phyloP scores from a whole-genome alignment of 1,284 basidiomycete species.

The Moesziomyces sp. region DNA sequence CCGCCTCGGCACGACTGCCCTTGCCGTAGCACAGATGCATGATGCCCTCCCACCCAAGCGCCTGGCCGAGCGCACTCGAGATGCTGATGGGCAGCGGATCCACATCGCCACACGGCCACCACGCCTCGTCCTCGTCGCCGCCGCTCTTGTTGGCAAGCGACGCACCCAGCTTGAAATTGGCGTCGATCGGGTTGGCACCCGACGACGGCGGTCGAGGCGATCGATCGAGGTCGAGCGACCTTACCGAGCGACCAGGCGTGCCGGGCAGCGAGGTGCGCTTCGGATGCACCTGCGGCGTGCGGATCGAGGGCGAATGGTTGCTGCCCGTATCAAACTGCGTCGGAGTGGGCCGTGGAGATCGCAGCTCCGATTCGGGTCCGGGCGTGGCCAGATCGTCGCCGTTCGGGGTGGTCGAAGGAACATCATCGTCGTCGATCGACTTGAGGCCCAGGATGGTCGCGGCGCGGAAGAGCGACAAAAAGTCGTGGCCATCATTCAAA shows the following conservation, averaged over 20 bases:
- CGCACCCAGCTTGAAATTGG: slow-evolving; percentile 37
- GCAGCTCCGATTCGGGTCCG: slow-evolving; percentile 10
- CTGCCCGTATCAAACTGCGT: slow-evolving; percentile 23
- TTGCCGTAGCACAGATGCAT: slow-evolving; percentile 64
- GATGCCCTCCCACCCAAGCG: slow-evolving; percentile 65
- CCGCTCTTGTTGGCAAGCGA: slow-evolving; percentile 15
- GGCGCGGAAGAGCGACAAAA: slow-evolving; percentile 31
- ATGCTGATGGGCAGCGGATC: slow-evolving; percentile 59
- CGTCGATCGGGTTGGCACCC: slow-evolving; percentile 37
- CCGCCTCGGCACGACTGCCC: slow-evolving; percentile 43
- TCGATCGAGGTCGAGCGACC: slow-evolving; percentile 40
- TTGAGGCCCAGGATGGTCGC: slow-evolving; percentile 17
- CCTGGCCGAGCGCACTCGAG: slow-evolving; percentile 50
- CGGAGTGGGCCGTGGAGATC: slow-evolving; percentile 4
- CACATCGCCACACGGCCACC: slow-evolving; percentile 56
- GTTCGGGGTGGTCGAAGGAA: not conserved
- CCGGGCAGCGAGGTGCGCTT: slow-evolving; percentile 22
- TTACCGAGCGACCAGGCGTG: slow-evolving; percentile 26
- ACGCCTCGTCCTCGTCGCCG: slow-evolving; percentile 41
- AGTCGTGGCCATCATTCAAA: slow-evolving; percentile 20
- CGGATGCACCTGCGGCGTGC: slow-evolving; percentile 32
- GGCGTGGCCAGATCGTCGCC: slow-evolving; percentile 16
- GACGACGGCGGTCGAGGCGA: slow-evolving; percentile 15
- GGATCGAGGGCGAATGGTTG: slow-evolving; percentile 24
- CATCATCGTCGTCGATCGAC: slow-evolving; percentile 17